These are phyloP conservation scores for Microthlaspi erraticum DNA, from an alignment of 345 rosid genomes.

Conservation along the genomic window DNA sequence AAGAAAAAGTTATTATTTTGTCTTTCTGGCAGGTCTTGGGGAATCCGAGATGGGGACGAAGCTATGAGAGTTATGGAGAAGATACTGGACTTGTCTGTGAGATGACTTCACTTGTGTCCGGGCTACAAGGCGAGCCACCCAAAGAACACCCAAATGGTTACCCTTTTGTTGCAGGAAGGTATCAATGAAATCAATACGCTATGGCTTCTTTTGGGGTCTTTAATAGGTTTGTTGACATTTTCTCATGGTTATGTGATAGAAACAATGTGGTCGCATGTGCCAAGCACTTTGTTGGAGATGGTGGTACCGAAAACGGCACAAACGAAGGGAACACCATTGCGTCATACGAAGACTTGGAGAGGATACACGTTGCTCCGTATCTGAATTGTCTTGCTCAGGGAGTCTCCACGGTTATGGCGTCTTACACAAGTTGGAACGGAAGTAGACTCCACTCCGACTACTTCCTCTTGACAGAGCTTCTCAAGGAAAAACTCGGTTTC, in stretches of 20 bases:
- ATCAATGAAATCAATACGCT: not conserved
- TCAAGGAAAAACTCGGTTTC: constrained; percentile 80
- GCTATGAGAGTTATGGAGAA: constrained; percentile 86
- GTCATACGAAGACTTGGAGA: constrained; percentile 74
- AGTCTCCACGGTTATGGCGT: constrained; percentile 88
- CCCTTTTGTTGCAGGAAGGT: constrained; percentile 91
- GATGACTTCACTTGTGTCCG: constrained; percentile 67
- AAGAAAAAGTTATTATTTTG: not conserved
- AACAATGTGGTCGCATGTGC: constrained; percentile 84
- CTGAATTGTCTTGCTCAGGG: constrained; percentile 77
- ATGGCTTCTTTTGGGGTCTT: not conserved
- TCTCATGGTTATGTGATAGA: constrained; percentile 41
- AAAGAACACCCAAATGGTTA: constrained; percentile 70
- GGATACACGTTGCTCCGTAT: constrained; percentile 78
- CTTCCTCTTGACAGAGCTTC: constrained; percentile 73
- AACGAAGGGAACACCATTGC: constrained; percentile 81
- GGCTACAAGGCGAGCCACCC: constrained; percentile 86
- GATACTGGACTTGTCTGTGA: constrained; percentile 66
- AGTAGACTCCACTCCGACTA: constrained; percentile 59
- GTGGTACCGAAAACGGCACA: constrained; percentile 76
- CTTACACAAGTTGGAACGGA: constrained; percentile 92
- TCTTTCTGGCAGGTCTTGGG: constrained; percentile 54
- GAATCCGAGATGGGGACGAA: constrained; percentile 93
- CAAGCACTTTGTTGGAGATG: constrained; percentile 98
- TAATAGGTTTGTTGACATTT: not conserved